A percentile compares a stretch with the other conserved stretches of the same genome.
These are phyloP conservation scores for Nakazawaea molendinolei DNA, from an alignment of 805 yeast genomes.

Conservation along the genomic window DNA sequence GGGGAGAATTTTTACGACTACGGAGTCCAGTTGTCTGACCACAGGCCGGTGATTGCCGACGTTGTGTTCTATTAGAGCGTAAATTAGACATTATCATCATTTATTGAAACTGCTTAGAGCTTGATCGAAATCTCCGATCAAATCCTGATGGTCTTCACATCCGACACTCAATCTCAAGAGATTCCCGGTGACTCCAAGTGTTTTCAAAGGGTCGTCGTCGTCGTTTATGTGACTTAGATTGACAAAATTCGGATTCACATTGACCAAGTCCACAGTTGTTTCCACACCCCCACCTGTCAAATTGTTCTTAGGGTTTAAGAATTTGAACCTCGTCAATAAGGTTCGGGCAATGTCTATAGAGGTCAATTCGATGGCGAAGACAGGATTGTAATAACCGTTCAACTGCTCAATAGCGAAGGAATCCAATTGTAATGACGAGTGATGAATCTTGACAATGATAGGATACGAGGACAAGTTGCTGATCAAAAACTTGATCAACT, in stretches of 20 bases:
- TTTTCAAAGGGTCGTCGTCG: constrained; percentile 17
- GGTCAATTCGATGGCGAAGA: constrained; percentile 35
- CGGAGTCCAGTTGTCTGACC: constrained; percentile 36
- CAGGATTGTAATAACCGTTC: constrained; percentile 38
- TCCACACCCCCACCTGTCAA: constrained; percentile 42
- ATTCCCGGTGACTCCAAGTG: constrained; percentile 15
- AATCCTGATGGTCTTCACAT: constrained; percentile 44
- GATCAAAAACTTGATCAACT: constrained; percentile 31
- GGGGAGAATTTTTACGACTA: constrained; percentile 30
- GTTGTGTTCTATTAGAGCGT: constrained; percentile 21
- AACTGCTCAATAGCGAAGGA: constrained; percentile 33
- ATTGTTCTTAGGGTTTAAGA: constrained; percentile 42
- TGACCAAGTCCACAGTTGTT: constrained; percentile 42
- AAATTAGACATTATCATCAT: neutral
- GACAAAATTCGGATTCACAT: constrained; percentile 26
- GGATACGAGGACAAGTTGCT: constrained; percentile 28
- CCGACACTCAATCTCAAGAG: constrained; percentile 47
- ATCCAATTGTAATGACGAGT: constrained; percentile 41
- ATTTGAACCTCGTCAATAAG: constrained; percentile 39
- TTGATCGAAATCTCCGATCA: constrained; percentile 38
- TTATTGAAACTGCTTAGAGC: constrained; percentile 26
- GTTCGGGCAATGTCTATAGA: constrained; percentile 29
- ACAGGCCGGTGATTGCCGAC: constrained; percentile 37
- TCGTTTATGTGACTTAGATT: constrained; percentile 12
- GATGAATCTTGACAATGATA: constrained; percentile 29